Evolutionary conservation across 75 land plant genomes (phyloP).

Genomic region (Gnetum montanum): DNA sequence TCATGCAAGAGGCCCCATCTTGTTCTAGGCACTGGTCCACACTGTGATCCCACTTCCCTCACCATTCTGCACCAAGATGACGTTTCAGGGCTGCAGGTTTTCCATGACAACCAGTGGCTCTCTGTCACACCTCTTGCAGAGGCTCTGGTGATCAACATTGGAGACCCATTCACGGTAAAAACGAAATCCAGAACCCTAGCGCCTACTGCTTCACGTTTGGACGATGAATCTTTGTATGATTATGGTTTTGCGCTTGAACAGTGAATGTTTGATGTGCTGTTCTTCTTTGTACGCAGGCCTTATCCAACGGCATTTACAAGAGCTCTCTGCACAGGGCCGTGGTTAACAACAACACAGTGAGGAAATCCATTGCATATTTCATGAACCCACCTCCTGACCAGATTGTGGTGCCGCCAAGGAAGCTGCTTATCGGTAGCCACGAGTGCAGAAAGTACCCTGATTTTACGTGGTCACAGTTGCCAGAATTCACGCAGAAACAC

Average conservation of each 20-base stretch:
- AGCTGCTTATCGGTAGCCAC: too few relatives aligned
- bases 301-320: conserved; percentile 75
- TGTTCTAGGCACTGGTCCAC: conserved; percentile 50
- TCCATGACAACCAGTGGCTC: conserved; percentile 28
- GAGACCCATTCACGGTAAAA: conserved; percentile 62
- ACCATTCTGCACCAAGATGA: conserved; percentile 60
- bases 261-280: too few relatives aligned
- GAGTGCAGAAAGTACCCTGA: conserved; percentile 67
- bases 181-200: too few relatives aligned
- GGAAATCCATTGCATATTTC: conserved; percentile 74
- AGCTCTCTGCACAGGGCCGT: conserved; percentile 75
- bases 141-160: conserved; percentile 50
- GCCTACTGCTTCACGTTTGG: too few relatives aligned
- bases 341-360: conserved; percentile 44
- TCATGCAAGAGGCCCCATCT: conserved; percentile 31
- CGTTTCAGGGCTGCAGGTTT: conserved; percentile 51
- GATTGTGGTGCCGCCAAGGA: conserved; percentile 39
- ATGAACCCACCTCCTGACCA: conserved; percentile 43
- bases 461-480: conserved; percentile 56
- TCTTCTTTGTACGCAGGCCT: too few relatives aligned
- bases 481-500: conserved; percentile 70
- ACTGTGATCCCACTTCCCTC: conserved; percentile 46
- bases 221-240: too few relatives aligned
- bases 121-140: conserved; percentile 20
- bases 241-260: too few relatives aligned